Base-by-base conservation (phyloP, 495 filamentous ascomycete species). In the Chaetomium tenue region DNA sequence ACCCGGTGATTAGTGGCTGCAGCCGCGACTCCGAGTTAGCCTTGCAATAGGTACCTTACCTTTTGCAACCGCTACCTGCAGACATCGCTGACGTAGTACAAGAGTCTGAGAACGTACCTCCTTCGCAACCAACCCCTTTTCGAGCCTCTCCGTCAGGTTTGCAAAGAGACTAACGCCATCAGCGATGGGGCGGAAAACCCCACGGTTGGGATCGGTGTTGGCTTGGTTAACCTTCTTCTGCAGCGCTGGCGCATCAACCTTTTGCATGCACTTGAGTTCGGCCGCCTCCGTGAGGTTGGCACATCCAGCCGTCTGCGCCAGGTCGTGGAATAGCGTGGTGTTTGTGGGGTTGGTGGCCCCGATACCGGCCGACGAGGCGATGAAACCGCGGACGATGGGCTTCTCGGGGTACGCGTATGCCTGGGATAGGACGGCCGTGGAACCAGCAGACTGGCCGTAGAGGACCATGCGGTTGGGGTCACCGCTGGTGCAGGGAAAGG, bases 291-390 rank as follows among this genome's bases (percentile, higher is more conserved):
- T 68, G 13, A 71, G 70, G 67, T 74, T 75, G 3, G 74, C 74
- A 61, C 82, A 85, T 55, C 80, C 81, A 33, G 81, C 64, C 3
- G 74, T 66, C 44, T 68, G 58, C 11, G 82, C 81, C 8, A 82
- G n/a, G 18, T 64, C 57, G 44, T 58, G 51, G 33, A 68, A 68
- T 28, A 22, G 56, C 5, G 57, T 30, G 46, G 74, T 72, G 40
- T 68, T 75, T 5, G 71, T 76, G 76, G 44, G 79, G 57, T 76
- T 71, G 40, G 70, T 76, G 15, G 71, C 75, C 76, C 40, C 78
- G 64, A 1, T 77, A 18, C 73, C 84, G n/a, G 80, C 83, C 30
- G 84, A 86, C 53, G 84, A 71, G 0, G 75, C 74, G 58, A 86
- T 86, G 12, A 83, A 66, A n/a, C 73, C 76, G n/a, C 39, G 26